phyloP scores from a whole-genome alignment of 2,329 filamentous ascomycete species.

The Sordariomycetes sp. region DNA sequence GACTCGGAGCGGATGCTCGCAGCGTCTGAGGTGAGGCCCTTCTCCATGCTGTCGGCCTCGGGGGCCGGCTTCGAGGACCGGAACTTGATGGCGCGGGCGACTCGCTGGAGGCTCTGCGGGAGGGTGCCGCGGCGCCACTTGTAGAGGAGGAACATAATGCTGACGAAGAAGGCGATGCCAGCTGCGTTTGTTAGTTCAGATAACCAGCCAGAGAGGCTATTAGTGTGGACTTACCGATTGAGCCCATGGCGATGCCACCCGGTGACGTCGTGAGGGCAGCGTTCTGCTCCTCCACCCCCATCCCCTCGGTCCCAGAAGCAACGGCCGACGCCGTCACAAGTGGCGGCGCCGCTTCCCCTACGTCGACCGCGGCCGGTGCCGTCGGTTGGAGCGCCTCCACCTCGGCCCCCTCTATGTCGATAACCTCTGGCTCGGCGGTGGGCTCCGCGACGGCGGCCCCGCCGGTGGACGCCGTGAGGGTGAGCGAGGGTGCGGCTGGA shows the following conservation, averaged over 20 bases:
- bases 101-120: background rate
- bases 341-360: background rate
- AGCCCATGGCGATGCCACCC: background rate
- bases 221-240: background rate
- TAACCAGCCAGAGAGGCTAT: background rate
- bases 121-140: slow-evolving; percentile 6
- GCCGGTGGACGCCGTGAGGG: background rate
- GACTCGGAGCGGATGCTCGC: background rate
- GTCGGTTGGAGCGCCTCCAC: background rate
- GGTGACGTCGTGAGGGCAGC: background rate
- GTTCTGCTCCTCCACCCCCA: background rate
- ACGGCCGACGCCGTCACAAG: background rate
- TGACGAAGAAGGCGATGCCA: slow-evolving; percentile 6
- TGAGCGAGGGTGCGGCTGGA: background rate
- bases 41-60: slow-evolving; percentile 4
- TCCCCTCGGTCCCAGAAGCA: background rate
- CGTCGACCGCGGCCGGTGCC: background rate
- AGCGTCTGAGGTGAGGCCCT: slow-evolving; percentile 1
- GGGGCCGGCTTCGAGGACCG: background rate
- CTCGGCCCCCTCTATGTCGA: background rate
- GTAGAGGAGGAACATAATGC: slow-evolving; percentile 5
- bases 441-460: background rate
- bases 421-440: background rate
- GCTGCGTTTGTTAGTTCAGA: slow-evolving; percentile 2
- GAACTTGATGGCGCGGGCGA: slow-evolving; percentile 1